Percentiles rank a stretch among this genome's conserved stretches.
These are phyloP conservation scores for Melastoma malabathricum DNA, from an alignment of 345 rosid genomes.

Conservation along the genomic window DNA sequence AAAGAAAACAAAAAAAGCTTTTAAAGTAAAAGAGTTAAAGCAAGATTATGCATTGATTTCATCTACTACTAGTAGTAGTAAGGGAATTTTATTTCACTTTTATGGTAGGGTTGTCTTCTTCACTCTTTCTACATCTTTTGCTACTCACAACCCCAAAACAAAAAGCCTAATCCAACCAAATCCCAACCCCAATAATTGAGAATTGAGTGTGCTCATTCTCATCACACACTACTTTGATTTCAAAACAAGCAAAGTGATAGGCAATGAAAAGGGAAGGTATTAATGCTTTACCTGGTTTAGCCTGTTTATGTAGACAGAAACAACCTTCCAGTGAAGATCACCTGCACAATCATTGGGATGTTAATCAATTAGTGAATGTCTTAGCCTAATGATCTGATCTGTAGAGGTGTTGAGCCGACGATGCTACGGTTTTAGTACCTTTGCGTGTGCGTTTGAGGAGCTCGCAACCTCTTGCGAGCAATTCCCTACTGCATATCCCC, in stretches of 20 bases:
- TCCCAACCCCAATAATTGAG: slow-evolving; percentile 33
- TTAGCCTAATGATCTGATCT: too few species aligned
- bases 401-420: too few species aligned
- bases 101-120: slow-evolving; percentile 8
- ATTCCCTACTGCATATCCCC: slow-evolving; percentile 71
- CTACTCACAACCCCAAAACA: slow-evolving; percentile 11
- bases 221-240: too few species aligned
- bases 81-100: slow-evolving; percentile 15
- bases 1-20: not conserved
- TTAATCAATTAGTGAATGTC: not conserved
- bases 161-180: slow-evolving; percentile 17
- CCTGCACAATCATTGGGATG: slow-evolving; percentile 33
- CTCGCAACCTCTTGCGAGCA: slow-evolving; percentile 85
- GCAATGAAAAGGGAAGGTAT: slow-evolving; percentile 1
- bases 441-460: slow-evolving; percentile 90
- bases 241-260: not conserved
- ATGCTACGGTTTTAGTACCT: slow-evolving; percentile 26
- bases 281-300: slow-evolving; percentile 46
- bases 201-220: not conserved
- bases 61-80: slow-evolving; percentile 9
- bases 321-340: slow-evolving; percentile 91
- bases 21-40: not conserved
- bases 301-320: slow-evolving; percentile 78
- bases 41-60: slow-evolving; percentile 16
- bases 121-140: slow-evolving; percentile 11